phyloP scores from a whole-genome alignment of 208 protist genomes.

The Crithidia fasciculata region DNA sequence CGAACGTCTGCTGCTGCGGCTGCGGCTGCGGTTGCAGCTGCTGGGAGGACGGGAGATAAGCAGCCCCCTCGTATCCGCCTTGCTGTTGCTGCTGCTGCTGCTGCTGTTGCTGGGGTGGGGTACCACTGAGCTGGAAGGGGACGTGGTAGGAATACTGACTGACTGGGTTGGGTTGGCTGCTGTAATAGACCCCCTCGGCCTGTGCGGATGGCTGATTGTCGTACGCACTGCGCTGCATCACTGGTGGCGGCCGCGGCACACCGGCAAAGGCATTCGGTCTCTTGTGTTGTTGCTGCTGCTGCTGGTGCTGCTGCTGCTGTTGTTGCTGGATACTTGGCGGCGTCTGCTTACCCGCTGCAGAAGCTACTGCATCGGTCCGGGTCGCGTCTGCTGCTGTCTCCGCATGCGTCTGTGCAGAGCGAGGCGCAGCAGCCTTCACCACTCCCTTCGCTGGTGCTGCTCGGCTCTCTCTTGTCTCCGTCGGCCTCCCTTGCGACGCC shows the following conservation, averaged over 20 bases:
- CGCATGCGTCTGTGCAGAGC: too few species aligned
- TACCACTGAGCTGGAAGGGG: not conserved
- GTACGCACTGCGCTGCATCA: constrained; percentile 2
- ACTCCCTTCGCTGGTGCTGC: too few species aligned
- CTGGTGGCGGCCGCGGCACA: constrained; percentile 8
- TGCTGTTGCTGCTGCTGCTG: not conserved
- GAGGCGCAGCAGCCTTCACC: too few species aligned
- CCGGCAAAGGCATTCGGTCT: constrained; percentile 7
- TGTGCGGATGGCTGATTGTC: not conserved
- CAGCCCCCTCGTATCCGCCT: too few species aligned
- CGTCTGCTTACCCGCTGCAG: too few species aligned
- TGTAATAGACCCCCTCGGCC: not conserved
- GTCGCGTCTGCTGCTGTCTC: too few species aligned
- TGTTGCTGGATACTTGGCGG: not conserved
- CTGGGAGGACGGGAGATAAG: too few species aligned
- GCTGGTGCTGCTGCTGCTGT: not conserved
- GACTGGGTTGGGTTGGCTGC: constrained; percentile 2
- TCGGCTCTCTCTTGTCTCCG: too few species aligned
- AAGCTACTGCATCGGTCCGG: not conserved
- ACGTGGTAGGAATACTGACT: too few species aligned
- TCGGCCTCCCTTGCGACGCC: too few species aligned
- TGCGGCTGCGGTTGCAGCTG: too few species aligned
- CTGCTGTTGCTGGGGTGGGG: not conserved
- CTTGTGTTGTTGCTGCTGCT: constrained; percentile 2
- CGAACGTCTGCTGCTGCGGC: too few species aligned